These are phyloP conservation scores for Daldinia sp. DNA, from an alignment of 2,329 filamentous ascomycete genomes.

Conservation along the genomic window DNA sequence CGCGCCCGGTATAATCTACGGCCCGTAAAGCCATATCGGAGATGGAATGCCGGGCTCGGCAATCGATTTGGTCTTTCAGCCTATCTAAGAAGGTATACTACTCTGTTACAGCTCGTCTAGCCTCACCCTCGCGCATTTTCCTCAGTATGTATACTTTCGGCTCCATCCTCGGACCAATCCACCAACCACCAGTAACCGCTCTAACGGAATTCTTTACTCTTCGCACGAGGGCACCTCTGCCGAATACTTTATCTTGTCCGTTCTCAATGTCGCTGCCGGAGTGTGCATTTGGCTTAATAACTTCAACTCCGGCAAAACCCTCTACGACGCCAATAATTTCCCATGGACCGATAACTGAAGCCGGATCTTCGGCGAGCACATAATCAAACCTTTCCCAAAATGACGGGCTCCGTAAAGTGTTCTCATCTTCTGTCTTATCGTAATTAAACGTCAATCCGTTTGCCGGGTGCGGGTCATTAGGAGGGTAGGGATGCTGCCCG, in stretches of 20 bases:
- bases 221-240: constrained; percentile 54
- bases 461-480: constrained; percentile 37
- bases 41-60: constrained; percentile 17
- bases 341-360: constrained; percentile 60
- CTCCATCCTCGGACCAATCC: constrained; percentile 69
- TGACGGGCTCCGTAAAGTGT: constrained; percentile 52
- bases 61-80: constrained; percentile 25
- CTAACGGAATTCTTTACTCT: constrained; percentile 54
- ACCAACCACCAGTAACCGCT: constrained; percentile 65
- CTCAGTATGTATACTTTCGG: constrained; percentile 62
- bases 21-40: constrained; percentile 33
- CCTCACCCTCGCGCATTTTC: constrained; percentile 43
- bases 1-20: constrained; percentile 11
- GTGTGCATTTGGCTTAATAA: constrained; percentile 56
- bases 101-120: constrained; percentile 41
- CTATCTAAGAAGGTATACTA: constrained; percentile 32
- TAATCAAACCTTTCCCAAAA: constrained; percentile 75
- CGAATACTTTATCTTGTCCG: constrained; percentile 50
- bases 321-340: constrained; percentile 64
- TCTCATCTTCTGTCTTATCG: constrained; percentile 69
- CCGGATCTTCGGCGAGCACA: constrained; percentile 63
- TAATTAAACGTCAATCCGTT: constrained; percentile 52
- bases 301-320: constrained; percentile 66
- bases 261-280: constrained; percentile 39
- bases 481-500: constrained; percentile 55